phyloP scores from a whole-genome alignment of 371 early-diverging fungal species.

The Mucor indicus region DNA sequence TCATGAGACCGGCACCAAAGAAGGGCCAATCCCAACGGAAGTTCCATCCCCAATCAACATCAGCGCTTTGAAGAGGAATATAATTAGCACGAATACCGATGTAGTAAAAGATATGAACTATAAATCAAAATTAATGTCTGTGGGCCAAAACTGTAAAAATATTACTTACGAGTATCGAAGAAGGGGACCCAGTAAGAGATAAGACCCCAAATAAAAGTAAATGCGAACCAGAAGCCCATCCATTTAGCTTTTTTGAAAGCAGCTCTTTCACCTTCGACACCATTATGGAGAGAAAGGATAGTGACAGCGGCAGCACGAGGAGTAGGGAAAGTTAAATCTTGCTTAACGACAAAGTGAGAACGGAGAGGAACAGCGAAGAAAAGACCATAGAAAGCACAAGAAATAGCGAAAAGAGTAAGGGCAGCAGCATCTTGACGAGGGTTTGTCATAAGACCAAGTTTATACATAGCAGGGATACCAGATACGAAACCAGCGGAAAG shows the following conservation, averaged over 20 bases:
- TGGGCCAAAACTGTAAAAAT: background rate
- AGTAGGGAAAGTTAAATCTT: conserved; percentile 69
- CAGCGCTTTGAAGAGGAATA: conserved; percentile 49
- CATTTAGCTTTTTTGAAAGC: conserved; percentile 43
- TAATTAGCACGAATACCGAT: conserved; percentile 50
- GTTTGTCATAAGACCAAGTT: conserved; percentile 52
- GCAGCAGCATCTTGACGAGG: conserved; percentile 51
- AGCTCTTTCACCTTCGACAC: conserved; percentile 38
- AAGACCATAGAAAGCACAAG: conserved; percentile 69
- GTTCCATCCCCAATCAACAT: conserved; percentile 57
- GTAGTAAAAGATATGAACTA: conserved; percentile 56
- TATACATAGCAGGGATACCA: conserved; percentile 74
- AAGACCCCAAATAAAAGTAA: conserved; percentile 46
- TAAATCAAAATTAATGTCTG: background rate
- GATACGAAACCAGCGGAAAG: conserved; percentile 68
- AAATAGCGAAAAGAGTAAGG: conserved; percentile 53
- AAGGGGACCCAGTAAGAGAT: conserved; percentile 60
- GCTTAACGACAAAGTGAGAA: conserved; percentile 66
- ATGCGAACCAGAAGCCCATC: conserved; percentile 50
- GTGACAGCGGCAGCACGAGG: conserved; percentile 69
- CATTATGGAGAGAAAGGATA: conserved; percentile 61
- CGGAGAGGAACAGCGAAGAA: conserved; percentile 78
- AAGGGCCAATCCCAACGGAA: conserved; percentile 60
- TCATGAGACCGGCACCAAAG: conserved; percentile 71
- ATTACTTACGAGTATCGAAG: conserved; percentile 36